These are phyloP conservation scores for Macrotyloma uniflorum DNA, from an alignment of 306 rosid species.

Conservation along the genomic window DNA sequence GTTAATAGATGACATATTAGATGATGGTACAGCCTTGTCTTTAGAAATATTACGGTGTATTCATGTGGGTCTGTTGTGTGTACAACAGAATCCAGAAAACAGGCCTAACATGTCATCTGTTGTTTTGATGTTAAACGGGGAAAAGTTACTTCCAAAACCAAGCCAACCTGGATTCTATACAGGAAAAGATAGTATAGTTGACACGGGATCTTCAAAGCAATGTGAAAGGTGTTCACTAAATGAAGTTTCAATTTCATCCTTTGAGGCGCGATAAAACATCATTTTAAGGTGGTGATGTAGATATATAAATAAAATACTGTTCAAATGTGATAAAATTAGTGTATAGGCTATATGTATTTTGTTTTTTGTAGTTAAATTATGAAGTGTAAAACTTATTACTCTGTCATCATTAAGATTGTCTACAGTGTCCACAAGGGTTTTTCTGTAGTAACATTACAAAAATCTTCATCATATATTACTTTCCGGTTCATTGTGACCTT, in stretches of 20 bases:
- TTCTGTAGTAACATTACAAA: not conserved
- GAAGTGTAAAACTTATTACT: not conserved
- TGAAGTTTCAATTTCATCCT: conserved; percentile 9
- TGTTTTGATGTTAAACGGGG: not conserved
- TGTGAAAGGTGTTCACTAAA: not conserved
- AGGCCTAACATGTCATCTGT: not conserved
- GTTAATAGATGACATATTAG: not conserved
- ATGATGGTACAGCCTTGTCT: no score
- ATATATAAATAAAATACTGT: not conserved
- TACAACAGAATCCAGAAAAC: not conserved
- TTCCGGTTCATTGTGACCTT: not conserved
- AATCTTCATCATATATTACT: not conserved
- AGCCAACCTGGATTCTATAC: not conserved
- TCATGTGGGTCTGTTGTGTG: conserved; percentile 1
- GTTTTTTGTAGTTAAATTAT: not conserved
- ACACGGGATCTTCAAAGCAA: not conserved
- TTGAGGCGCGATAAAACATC: not conserved
- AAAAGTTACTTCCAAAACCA: not conserved
- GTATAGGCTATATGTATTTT: not conserved
- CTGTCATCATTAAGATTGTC: not conserved
- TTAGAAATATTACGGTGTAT: not conserved
- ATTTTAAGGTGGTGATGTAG: not conserved
- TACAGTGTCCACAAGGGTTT: not conserved
- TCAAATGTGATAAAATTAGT: not conserved
- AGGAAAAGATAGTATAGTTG: not conserved